Percentiles rank a stretch among this genome's conserved stretches.
Conservation (phyloP, 768 basidiomycete species). For the Omphalotus guepiniiformis region DNA sequence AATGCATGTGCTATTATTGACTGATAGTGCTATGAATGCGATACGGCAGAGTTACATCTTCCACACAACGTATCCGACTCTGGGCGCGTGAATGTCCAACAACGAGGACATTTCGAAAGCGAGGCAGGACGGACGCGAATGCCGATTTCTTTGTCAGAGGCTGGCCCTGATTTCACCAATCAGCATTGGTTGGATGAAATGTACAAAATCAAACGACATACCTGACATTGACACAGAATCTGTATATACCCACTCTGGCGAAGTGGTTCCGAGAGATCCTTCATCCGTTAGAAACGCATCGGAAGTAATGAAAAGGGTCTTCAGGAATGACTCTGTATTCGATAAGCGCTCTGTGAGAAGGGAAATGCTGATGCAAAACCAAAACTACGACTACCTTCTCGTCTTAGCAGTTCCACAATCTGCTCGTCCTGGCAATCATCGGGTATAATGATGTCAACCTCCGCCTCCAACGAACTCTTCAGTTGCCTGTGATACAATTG, state of each 20-base stretch:
- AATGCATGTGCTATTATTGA: no score
- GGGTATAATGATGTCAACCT: slow-evolving; percentile 59
- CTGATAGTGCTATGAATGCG: no score
- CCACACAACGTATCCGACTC: slow-evolving; percentile 52
- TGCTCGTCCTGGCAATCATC: slow-evolving; percentile 21
- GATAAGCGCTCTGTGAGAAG: background rate
- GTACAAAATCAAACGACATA: background rate
- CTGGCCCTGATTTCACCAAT: slow-evolving; percentile 14
- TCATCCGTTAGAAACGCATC: slow-evolving; percentile 52
- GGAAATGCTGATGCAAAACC: background rate
- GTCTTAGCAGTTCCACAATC: slow-evolving; percentile 28
- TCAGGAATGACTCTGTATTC: slow-evolving; percentile 56
- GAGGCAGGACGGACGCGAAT: slow-evolving; percentile 62
- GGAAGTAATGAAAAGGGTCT: slow-evolving; percentile 79
- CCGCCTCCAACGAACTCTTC: slow-evolving; percentile 73
- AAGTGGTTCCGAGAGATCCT: slow-evolving; percentile 32
- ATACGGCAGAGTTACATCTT: no score
- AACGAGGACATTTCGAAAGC: slow-evolving; percentile 78
- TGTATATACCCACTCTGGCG: slow-evolving; percentile 48
- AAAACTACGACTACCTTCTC: slow-evolving; percentile 37
- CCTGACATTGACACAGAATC: slow-evolving; percentile 34
- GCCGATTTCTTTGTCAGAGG: slow-evolving; percentile 31
- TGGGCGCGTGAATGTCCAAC: slow-evolving; percentile 74
- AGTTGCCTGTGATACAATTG: slow-evolving; percentile 45
- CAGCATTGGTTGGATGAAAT: slow-evolving; percentile 3